Conservation (phyloP, 805 yeast species). For the Lipomyces sp. region DNA sequence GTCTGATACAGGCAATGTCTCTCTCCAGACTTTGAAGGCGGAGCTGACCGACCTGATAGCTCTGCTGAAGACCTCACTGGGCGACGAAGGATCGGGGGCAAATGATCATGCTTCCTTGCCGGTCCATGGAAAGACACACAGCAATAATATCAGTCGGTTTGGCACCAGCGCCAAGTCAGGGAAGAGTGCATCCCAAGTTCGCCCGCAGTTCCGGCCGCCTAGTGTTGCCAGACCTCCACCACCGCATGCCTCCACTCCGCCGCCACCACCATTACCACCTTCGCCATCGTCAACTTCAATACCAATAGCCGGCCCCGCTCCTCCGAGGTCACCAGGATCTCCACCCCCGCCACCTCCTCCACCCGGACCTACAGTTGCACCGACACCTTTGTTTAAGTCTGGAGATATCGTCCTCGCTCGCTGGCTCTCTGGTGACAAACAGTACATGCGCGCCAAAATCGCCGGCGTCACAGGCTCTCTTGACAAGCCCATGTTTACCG, state of each 20-base stretch:
- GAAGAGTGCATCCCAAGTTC: neutral
- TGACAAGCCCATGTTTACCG: conserved; percentile 32
- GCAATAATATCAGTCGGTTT: too few species aligned
- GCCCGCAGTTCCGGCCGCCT: neutral
- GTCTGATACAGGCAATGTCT: conserved; percentile 33
- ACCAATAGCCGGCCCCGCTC: neutral
- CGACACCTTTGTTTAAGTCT: conserved; percentile 2
- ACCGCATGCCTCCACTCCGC: neutral
- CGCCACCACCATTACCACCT: conserved; percentile 1
- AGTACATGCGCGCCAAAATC: conserved; percentile 32
- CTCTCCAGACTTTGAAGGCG: conserved; percentile 31
- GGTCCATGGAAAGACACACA: neutral
- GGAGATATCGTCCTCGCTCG: conserved; percentile 34
- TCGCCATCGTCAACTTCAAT: neutral
- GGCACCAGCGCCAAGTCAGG: neutral
- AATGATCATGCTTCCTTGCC: too few species aligned
- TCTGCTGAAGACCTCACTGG: conserved; percentile 25
- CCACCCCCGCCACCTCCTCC: conserved; percentile 14
- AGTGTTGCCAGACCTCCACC: neutral
- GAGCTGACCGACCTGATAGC: conserved; percentile 36
- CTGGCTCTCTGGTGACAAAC: conserved; percentile 34
- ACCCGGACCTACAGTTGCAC: conserved; percentile 2
- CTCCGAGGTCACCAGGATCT: neutral
- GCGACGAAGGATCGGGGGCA: neutral
- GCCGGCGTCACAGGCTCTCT: conserved; percentile 34